Evolutionary conservation across 495 filamentous ascomycete species (phyloP).

Genomic region (Aspergillus sparsus): DNA sequence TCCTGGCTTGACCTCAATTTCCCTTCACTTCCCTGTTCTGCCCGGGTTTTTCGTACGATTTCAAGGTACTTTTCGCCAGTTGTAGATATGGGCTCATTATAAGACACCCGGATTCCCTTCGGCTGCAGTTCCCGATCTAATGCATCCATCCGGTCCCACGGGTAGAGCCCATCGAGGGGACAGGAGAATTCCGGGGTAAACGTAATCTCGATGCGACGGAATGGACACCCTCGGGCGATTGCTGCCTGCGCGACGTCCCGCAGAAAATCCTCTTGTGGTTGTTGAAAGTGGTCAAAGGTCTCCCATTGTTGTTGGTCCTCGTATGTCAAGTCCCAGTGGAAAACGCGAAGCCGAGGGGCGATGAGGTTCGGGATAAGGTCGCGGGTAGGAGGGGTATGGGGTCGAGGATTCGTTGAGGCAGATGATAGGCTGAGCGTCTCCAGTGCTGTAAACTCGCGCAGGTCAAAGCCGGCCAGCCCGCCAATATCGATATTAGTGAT

Average conservation of each 20-base stretch:
- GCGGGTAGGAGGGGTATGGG: not conserved
- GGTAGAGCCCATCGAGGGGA: not conserved
- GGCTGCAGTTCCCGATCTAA: not conserved
- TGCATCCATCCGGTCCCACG: constrained; percentile 14
- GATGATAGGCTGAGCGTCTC: constrained; percentile 5
- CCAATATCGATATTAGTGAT: not conserved
- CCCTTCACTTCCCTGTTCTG: too few relatives aligned
- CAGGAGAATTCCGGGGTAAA: not conserved
- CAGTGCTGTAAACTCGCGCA: not conserved
- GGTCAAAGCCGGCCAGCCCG: constrained; percentile 5
- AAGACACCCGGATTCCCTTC: not conserved
- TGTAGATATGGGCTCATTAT: not conserved
- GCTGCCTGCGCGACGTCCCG: not conserved
- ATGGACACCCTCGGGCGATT: not conserved
- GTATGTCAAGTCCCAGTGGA: constrained; percentile 1
- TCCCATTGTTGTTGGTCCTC: constrained; percentile 7
- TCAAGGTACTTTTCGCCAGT: not conserved
- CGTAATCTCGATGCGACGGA: not conserved
- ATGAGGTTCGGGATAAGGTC: not conserved
- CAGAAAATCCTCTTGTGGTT: constrained; percentile 6
- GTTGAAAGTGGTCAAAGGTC: not conserved
- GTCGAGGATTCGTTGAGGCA: not conserved
- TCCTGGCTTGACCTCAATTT: too few relatives aligned
- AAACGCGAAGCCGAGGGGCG: not conserved
- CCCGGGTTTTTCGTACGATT: not conserved